A percentile compares a stretch with the other conserved stretches of the same genome.
These are phyloP conservation scores for Xylaria grammica DNA, from an alignment of 495 filamentous ascomycete species.

Conservation along the genomic window DNA sequence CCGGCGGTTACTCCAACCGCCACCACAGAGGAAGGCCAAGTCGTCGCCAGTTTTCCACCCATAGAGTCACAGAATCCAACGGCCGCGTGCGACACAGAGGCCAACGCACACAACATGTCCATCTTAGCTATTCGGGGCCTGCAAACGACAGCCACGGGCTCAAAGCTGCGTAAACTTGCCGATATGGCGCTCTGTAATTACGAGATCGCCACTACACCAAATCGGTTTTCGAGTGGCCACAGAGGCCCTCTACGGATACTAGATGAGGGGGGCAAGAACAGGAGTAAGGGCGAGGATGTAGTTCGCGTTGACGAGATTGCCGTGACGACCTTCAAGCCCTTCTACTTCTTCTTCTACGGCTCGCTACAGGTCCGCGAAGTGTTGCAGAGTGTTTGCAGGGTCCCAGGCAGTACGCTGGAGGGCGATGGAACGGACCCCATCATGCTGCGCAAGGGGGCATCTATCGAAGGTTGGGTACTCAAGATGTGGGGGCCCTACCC, in stretches of 20 bases:
- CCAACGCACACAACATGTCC: slow-evolving; percentile 4
- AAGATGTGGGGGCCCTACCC: slow-evolving; percentile 29
- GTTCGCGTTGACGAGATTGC: not conserved
- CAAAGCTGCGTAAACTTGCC: slow-evolving; percentile 1
- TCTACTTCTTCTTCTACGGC: slow-evolving; percentile 40
- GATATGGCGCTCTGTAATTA: not conserved
- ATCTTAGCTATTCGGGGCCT: slow-evolving; percentile 15
- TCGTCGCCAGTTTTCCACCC: not conserved
- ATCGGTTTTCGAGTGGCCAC: not conserved
- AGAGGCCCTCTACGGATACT: too few species aligned
- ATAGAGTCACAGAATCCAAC: not conserved
- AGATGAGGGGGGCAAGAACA: too few species aligned
- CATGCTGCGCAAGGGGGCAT: slow-evolving; percentile 6
- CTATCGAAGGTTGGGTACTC: slow-evolving; percentile 24
- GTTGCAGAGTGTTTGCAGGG: not conserved
- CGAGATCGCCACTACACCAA: not conserved
- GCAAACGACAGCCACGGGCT: slow-evolving; percentile 9
- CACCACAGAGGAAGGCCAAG: not conserved
- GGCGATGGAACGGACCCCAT: not conserved
- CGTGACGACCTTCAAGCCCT: slow-evolving; percentile 26
- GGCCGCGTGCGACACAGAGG: not conserved
- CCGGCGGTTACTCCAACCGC: not conserved
- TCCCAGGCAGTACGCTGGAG: not conserved
- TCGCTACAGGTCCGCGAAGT: slow-evolving; percentile 24
- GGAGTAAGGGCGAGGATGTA: too few species aligned